A percentile compares a stretch with the other conserved stretches of the same genome.
These are phyloP conservation scores for Dillenia turbinata DNA, from an alignment of 164 flowering plant genomes.

Conservation along the genomic window DNA sequence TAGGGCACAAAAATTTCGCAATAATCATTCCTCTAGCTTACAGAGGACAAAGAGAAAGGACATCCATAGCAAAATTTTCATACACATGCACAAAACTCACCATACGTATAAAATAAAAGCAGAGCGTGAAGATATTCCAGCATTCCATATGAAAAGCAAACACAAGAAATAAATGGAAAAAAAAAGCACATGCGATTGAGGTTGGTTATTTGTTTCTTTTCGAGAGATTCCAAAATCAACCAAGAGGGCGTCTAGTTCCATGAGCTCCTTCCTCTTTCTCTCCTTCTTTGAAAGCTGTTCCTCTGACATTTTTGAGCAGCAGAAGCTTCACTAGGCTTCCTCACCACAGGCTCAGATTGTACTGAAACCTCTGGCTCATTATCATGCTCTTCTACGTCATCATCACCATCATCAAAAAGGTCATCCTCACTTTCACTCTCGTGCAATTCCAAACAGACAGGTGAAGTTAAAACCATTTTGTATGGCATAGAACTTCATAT, in stretches of 20 bases:
- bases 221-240: slow-evolving; percentile 64
- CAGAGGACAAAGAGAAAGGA: no score
- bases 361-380: slow-evolving; percentile 47
- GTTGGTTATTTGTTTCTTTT: slow-evolving; percentile 28
- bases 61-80: no score
- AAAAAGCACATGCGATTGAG: slow-evolving; percentile 43
- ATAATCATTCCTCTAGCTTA: no score
- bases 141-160: no score
- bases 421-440: slow-evolving; percentile 89
- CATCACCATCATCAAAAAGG: slow-evolving; percentile 52
- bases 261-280: slow-evolving; percentile 79
- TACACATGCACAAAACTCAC: no score
- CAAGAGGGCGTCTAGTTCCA: slow-evolving; percentile 79
- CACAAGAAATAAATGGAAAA: no score
- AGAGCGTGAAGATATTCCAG: no score
- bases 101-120: no score
- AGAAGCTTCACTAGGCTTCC: slow-evolving; percentile 43
- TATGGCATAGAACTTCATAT: no score
- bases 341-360: slow-evolving; percentile 36
- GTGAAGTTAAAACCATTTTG: no score
- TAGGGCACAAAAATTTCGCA: no score
- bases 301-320: slow-evolving; percentile 57
- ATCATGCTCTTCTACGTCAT: slow-evolving; percentile 76
- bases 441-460: slow-evolving; percentile 25
- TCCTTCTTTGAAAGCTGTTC: slow-evolving; percentile 95